phyloP scores from a whole-genome alignment of 768 basidiomycete genomes.

The Dendrothele bispora region DNA sequence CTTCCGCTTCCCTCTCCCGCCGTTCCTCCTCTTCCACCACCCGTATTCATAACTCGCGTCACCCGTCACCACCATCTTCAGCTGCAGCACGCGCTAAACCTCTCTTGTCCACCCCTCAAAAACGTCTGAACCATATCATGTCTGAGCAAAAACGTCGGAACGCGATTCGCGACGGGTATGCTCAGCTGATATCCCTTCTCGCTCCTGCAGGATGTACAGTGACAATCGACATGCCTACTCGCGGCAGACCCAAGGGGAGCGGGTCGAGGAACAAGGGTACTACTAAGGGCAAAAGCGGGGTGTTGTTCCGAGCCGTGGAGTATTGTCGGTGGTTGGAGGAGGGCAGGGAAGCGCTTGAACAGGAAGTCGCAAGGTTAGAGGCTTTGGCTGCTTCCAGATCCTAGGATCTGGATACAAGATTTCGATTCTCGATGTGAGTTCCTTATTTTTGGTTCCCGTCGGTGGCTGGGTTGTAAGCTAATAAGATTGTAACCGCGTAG shows the following conservation, averaged over 20 bases:
- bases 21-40: slow-evolving; percentile 14
- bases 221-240: slow-evolving; percentile 69
- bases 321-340: slow-evolving; percentile 88
- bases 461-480: too few relatives aligned
- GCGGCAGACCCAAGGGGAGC: slow-evolving; percentile 80
- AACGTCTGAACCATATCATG: slow-evolving; percentile 90
- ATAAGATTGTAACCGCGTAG: too few relatives aligned
- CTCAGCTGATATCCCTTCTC: slow-evolving; percentile 79
- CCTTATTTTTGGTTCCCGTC: too few relatives aligned
- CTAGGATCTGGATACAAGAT: too few relatives aligned
- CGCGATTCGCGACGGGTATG: slow-evolving; percentile 87
- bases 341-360: slow-evolving; percentile 65
- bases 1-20: slow-evolving; percentile 17
- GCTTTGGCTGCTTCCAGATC: slow-evolving; percentile 64
- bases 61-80: slow-evolving; percentile 1
- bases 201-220: slow-evolving; percentile 73
- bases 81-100: slow-evolving; percentile 48
- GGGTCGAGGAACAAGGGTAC: slow-evolving; percentile 35
- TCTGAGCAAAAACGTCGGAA: slow-evolving; percentile 93
- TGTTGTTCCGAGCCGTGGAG: slow-evolving; percentile 83
- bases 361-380: slow-evolving; percentile 71
- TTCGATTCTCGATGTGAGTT: too few relatives aligned
- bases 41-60: background rate
- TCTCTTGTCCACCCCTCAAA: slow-evolving; percentile 80
- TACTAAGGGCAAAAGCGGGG: slow-evolving; percentile 88